phyloP scores from a whole-genome alignment of 2,329 filamentous ascomycete species.

The Ascochyta fabae region DNA sequence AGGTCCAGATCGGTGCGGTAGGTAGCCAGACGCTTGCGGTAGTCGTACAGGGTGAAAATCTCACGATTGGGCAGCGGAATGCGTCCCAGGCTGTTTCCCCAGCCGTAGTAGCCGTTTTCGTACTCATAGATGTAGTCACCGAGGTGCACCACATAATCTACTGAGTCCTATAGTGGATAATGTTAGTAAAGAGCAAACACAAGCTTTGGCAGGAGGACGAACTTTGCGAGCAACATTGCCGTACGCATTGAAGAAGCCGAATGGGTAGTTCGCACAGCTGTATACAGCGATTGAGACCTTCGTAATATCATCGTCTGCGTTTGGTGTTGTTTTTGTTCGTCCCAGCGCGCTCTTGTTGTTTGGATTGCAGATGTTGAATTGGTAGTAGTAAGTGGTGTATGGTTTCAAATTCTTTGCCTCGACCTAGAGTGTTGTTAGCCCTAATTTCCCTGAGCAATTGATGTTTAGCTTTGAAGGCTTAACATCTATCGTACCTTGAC shows the following conservation, averaged over 20 bases:
- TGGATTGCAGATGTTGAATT: constrained; percentile 71
- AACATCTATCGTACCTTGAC: constrained; percentile 62
- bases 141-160: constrained; percentile 51
- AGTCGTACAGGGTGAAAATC: constrained; percentile 53
- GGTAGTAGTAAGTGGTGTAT: constrained; percentile 73
- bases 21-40: constrained; percentile 50
- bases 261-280: constrained; percentile 66
- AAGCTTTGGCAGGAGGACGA: constrained; percentile 39
- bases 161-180: constrained; percentile 32
- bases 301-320: constrained; percentile 61
- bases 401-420: constrained; percentile 68
- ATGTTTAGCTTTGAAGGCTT: not conserved
- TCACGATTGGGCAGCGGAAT: constrained; percentile 45
- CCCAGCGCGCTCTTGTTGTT: constrained; percentile 68
- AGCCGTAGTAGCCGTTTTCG: constrained; percentile 46
- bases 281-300: constrained; percentile 71
- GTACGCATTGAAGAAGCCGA: constrained; percentile 58
- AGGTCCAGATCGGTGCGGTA: constrained; percentile 52
- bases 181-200: not conserved
- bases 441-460: no score
- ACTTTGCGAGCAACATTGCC: constrained; percentile 49
- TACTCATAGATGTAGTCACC: constrained; percentile 56
- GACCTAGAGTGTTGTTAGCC: constrained; percentile 53
- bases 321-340: constrained; percentile 73
- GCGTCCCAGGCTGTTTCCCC: constrained; percentile 42